A percentile compares a stretch with the other conserved stretches of the same genome.
Conservation (phyloP, 2,329 filamentous ascomycete species). For the Neoascochyta sp. region DNA sequence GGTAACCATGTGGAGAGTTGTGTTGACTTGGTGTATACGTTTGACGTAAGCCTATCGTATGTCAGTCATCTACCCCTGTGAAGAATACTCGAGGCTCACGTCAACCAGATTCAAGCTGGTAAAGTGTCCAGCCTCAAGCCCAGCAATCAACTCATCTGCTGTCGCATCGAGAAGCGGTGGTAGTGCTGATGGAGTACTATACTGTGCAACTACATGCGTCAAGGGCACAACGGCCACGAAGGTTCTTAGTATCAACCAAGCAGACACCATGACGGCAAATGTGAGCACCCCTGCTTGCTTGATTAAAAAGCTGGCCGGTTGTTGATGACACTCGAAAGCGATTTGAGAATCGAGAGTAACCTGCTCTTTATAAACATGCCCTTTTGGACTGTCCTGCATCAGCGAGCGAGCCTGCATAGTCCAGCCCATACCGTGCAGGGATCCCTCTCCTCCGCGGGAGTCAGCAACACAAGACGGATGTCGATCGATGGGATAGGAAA, state of each 20-base stretch:
- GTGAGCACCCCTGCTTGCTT: no score
- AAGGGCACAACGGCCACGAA: conserved; percentile 20
- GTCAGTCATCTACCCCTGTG: conserved; percentile 3
- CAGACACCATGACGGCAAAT: conserved; percentile 18
- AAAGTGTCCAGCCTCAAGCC: conserved; percentile 50
- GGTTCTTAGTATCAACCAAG: conserved; percentile 13
- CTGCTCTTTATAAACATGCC: not conserved
- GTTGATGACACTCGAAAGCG: no score
- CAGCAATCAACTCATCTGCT: conserved; percentile 49
- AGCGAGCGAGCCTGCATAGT: not conserved
- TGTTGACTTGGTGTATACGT: conserved; percentile 53
- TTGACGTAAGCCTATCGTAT: conserved; percentile 46
- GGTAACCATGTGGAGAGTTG: conserved; percentile 50
- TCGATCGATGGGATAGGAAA: conserved; percentile 18
- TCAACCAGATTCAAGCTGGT: conserved; percentile 56
- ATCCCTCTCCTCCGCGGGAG: no score
- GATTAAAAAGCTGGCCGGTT: no score
- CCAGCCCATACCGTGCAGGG: not conserved
- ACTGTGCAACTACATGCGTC: conserved; percentile 13
- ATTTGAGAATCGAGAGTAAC: not conserved
- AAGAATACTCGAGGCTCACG: conserved; percentile 6
- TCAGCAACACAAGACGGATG: conserved; percentile 6
- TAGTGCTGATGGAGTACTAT: conserved; percentile 7
- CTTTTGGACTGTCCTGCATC: not conserved
- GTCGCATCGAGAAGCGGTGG: conserved; percentile 51